Base-by-base conservation (phyloP, 352 stramenopile genomes). In the Globisporangium nodosum region DNA sequence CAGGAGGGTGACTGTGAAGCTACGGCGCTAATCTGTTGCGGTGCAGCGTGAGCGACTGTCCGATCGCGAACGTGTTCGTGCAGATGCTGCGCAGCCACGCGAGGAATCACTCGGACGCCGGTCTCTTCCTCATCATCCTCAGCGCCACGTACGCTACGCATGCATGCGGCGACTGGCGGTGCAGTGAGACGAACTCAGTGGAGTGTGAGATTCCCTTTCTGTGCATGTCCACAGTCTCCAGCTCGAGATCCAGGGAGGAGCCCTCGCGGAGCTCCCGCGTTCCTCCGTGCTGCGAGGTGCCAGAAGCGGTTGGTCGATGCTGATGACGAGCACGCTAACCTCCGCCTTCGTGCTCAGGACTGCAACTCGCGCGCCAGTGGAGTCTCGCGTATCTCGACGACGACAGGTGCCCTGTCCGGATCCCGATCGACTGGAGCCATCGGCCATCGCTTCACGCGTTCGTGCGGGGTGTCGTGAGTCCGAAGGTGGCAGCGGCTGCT, bases 71-170 rank as follows among this genome's bases (percentile, higher is more conserved):
- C 47, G 66, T 74, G n/a, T 81, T 79, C 54, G 58, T 78, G 6
- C 78, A 87, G 45, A 78, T 88, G 12, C 66, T 88, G 6, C 71
- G 76, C 54, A 83, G 68, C 65, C 76, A 78, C 62, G 52, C 78
- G 27, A 54, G 63, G 18, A 73, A 63, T 46, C 68, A 83, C 43
- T 54, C 61, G 0, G 76, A 88, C 55, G 70, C 65, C 1, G 78
- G 74, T 1, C 62, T 86, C 37, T 77, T 86, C 30, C 65, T 71
- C 49, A 63, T 70, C 42, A 49, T 79, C 3, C 46, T 79, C 39
- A 70, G 61, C 45, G 61, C 65, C 5, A 70, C 60, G 70, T 78
- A 47, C 16, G 24, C 11, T 12, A 11, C 33, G 33, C 33, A 12
- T 37, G 2, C 33, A 37, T 11, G 9, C 9, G 5, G 33, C 33